These are phyloP conservation scores for Globisporangium paddicum DNA, from an alignment of 352 stramenopile species.

Conservation along the genomic window DNA sequence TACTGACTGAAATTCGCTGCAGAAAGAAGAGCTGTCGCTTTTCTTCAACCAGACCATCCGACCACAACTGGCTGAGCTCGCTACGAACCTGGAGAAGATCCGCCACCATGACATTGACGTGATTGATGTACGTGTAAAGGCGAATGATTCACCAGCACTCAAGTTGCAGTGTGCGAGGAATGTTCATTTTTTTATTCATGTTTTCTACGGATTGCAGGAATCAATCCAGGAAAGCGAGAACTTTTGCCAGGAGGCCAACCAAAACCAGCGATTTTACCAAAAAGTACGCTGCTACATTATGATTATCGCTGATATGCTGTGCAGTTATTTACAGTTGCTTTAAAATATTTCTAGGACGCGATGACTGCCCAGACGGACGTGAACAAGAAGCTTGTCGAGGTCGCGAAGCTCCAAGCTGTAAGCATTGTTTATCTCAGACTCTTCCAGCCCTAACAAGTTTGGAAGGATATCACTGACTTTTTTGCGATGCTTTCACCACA, in stretches of 20 bases:
- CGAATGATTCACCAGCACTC: not conserved
- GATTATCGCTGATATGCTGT: not conserved
- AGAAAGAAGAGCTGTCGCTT: conserved; percentile 63
- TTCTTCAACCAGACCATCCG: conserved; percentile 63
- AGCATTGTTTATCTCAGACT: conserved; percentile 3
- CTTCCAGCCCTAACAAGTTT: not conserved
- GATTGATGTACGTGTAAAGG: conserved; percentile 25
- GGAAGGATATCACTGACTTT: not conserved
- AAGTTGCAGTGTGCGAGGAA: not conserved
- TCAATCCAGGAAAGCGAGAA: conserved; percentile 56
- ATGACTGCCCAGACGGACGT: conserved; percentile 53
- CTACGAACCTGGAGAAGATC: conserved; percentile 55
- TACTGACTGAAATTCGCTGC: not conserved
- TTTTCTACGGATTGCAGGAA: conserved; percentile 13
- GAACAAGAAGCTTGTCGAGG: conserved; percentile 61
- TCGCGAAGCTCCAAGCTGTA: conserved; percentile 62
- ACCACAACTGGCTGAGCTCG: conserved; percentile 43
- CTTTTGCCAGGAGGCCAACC: conserved; percentile 40
- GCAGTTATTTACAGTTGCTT: not conserved
- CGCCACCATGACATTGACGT: conserved; percentile 47
- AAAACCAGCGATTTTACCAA: conserved; percentile 59
- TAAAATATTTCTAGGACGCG: conserved; percentile 36
- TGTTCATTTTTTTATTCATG: not conserved
- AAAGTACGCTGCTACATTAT: conserved; percentile 11
- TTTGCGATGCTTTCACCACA: conserved; percentile 12